phyloP scores from a whole-genome alignment of 768 basidiomycete species.

The Suillus alpinus region DNA sequence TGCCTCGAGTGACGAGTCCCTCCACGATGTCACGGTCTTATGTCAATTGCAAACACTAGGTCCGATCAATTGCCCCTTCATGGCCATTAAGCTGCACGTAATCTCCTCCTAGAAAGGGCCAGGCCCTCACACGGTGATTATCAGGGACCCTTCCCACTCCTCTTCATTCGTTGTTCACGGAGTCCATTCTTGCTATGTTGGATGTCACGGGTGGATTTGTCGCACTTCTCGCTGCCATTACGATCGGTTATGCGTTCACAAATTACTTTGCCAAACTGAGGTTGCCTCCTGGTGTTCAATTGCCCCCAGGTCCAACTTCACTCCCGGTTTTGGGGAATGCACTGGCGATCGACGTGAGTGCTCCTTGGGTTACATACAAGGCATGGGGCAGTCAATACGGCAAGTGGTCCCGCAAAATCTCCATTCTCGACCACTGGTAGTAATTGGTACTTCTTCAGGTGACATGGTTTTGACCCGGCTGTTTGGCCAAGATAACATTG shows the following conservation, averaged over 20 bases:
- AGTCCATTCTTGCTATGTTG: no score
- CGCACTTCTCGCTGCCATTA: not conserved
- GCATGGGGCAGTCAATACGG: slow-evolving; percentile 45
- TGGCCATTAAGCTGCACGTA: no score
- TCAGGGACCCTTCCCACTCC: no score
- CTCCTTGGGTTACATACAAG: slow-evolving; percentile 39
- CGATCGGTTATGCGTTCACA: not conserved
- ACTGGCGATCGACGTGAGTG: slow-evolving; percentile 39
- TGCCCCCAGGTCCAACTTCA: slow-evolving; percentile 46
- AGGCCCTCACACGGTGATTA: no score
- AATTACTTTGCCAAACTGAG: not conserved
- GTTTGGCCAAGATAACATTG: slow-evolving; percentile 6
- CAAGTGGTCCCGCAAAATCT: not conserved
- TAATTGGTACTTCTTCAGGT: not conserved
- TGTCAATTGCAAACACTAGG: no score
- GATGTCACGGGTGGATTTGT: not conserved
- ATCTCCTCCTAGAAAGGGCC: no score
- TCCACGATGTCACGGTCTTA: no score
- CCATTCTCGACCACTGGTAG: no score
- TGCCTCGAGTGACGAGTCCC: no score
- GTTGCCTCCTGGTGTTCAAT: not conserved
- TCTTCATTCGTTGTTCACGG: no score
- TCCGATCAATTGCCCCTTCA: no score
- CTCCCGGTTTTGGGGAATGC: slow-evolving; percentile 49
- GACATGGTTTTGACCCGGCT: slow-evolving; percentile 1